Evolutionary conservation across 2,329 filamentous ascomycete genomes (phyloP), one percentile per base, ranked within the genome.

Genomic region (Trichophyton verrucosum): DNA sequence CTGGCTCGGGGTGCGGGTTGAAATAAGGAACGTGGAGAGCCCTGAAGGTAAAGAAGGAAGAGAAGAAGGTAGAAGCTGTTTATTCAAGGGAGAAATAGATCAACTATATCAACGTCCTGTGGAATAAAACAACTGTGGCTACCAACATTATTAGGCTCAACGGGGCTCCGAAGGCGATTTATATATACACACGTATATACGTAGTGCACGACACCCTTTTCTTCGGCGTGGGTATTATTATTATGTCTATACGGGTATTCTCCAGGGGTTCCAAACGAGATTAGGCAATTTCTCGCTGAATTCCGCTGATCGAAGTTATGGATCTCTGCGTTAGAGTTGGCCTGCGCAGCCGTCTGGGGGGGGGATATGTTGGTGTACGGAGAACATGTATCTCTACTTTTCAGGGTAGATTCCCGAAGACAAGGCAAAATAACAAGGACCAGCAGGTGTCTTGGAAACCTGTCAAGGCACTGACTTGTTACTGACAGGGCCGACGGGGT

Each of bases 21-120:
- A 20, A 44, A 15, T 53, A 53, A 53, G 30, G 49, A 53, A 7
- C 3, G 17, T 53, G 51, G 30, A 47, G 30, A 60, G 33, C 46
- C 17, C 30, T 27, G 24, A 57, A 53, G 60, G 27, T 30, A 30
- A 30, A 7, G 27, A 30, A 36, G 60, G 44, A 58, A 47, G 55
- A 51, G 47, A 59, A 57, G 51, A 57, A 22, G 33, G 13, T 42
- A 15, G 30, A 27, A 30, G 22, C 38, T 38, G 33, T 24, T 44
- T 53, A 33, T 53, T 30, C 49, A 53, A 30, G 49, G 15, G 49
- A 53, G 49, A 53, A 22, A 53, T 53, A 53, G 49, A 53, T 53
- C 49, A 53, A 53, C 49, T 53, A 53, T 53, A 22, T 33, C 49
- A 33, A 22, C 22, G 46, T 51, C 46, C 46, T 51, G 46, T 30